Evolutionary conservation across 129 eudicot genomes (phyloP).

Genomic region (Pittosporum tobira): DNA sequence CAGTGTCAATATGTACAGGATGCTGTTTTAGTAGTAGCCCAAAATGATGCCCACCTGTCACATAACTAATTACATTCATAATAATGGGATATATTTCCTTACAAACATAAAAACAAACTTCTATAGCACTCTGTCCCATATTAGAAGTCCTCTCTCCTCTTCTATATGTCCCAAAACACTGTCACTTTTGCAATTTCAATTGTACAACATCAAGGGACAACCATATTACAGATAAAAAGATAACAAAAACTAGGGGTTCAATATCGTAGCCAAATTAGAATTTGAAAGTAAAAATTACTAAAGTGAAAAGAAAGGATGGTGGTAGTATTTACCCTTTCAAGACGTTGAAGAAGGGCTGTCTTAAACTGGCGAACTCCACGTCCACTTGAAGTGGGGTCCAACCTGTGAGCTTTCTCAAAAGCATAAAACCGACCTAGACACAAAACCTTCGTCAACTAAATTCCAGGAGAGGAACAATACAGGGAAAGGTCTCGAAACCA

Average conservation of each 20-base stretch:
- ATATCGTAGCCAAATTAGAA: background rate
- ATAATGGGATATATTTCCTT: too few relatives aligned
- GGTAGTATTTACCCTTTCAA: constrained; percentile 56
- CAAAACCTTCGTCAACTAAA: constrained; percentile 3
- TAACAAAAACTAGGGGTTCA: too few relatives aligned
- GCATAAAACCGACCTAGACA: constrained; percentile 95
- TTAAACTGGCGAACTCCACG: constrained; percentile 99
- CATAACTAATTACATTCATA: too few relatives aligned
- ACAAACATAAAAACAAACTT: too few relatives aligned
- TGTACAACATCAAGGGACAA: too few relatives aligned
- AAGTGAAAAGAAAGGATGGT: background rate
- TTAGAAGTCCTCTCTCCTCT: too few relatives aligned
- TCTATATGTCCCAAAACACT: too few relatives aligned
- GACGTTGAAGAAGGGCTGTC: constrained; percentile 93
- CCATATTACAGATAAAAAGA: too few relatives aligned
- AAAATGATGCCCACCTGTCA: background rate
- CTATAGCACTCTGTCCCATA: too few relatives aligned
- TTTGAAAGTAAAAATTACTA: background rate
- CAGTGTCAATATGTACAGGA: background rate
- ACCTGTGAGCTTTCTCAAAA: constrained; percentile 93
- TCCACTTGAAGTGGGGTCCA: constrained; percentile 97
- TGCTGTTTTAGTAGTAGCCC: background rate
- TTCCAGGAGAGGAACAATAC: background rate
- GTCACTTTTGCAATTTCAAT: too few relatives aligned
- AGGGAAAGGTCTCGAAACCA: background rate